Conservation (phyloP, 176 grass and related monocot species). For the Musa troglodytarum region DNA sequence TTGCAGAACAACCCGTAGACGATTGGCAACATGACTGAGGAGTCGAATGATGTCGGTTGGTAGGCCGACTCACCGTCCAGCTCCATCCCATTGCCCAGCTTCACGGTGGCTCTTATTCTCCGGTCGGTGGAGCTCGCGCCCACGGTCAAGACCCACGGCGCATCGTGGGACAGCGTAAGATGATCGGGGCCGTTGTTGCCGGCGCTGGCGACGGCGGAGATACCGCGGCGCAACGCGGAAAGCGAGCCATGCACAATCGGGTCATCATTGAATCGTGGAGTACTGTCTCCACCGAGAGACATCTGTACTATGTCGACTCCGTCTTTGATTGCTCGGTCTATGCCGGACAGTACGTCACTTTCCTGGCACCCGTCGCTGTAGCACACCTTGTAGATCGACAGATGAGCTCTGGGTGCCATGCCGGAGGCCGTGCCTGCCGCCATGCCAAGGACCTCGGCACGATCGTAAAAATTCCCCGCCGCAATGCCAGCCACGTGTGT, state of each 20-base stretch:
- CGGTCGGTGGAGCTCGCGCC: conserved; percentile 2
- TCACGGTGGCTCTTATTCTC: neutral
- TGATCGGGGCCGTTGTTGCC: neutral
- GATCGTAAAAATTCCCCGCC: conserved; percentile 61
- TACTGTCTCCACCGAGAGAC: conserved; percentile 12
- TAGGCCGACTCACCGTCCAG: neutral
- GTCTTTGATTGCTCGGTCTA: conserved; percentile 39
- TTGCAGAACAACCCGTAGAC: neutral
- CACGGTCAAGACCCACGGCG: neutral
- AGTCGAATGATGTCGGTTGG: neutral
- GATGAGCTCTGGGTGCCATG: conserved; percentile 36
- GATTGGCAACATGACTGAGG: neutral
- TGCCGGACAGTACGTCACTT: conserved; percentile 38
- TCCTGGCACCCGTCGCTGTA: conserved; percentile 30
- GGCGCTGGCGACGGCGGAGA: neutral
- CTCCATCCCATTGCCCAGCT: neutral
- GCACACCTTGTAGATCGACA: conserved; percentile 58
- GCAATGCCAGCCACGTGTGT: conserved; percentile 79
- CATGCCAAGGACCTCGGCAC: conserved; percentile 57
- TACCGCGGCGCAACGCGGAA: neutral
- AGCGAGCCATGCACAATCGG: neutral
- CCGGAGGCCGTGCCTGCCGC: conserved; percentile 75
- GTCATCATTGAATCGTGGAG: conserved; percentile 23
- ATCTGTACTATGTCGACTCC: conserved; percentile 47
- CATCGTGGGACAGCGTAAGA: neutral